Percentiles rank a stretch among this genome's conserved stretches.
phyloP scores from a whole-genome alignment of 805 yeast species.

The Scheffersomyces ergatensis region DNA sequence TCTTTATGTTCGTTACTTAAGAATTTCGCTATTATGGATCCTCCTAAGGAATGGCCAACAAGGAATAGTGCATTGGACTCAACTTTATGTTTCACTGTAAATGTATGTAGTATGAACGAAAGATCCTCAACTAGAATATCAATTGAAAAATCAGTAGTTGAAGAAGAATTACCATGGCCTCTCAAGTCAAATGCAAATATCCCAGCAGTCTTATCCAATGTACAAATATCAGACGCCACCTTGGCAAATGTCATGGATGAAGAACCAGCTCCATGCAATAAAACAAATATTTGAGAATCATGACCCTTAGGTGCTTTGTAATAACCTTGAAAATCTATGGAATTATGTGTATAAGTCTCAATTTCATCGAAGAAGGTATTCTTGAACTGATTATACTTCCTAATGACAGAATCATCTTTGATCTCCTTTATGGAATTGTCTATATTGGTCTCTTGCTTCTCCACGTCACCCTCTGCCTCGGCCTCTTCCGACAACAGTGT shows the following conservation, averaged over 20 bases:
- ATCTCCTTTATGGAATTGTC: not conserved
- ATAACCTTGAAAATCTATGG: conserved; percentile 42
- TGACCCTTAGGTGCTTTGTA: conserved; percentile 48
- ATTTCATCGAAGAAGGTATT: conserved; percentile 12
- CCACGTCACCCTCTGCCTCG: not conserved
- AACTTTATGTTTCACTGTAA: conserved; percentile 18
- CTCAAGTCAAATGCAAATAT: conserved; percentile 74
- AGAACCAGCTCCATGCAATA: conserved; percentile 97
- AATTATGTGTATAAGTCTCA: conserved; percentile 13
- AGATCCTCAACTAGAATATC: conserved; percentile 60
- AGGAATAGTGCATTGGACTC: conserved; percentile 44
- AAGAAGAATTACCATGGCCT: conserved; percentile 66
- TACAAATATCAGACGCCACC: conserved; percentile 29
- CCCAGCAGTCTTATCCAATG: conserved; percentile 42
- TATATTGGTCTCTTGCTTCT: not conserved
- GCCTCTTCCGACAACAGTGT: conserved; percentile 15
- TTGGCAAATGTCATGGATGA: conserved; percentile 73
- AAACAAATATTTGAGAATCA: conserved; percentile 58
- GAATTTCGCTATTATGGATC: conserved; percentile 55
- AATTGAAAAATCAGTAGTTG: conserved; percentile 36
- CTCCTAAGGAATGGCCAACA: conserved; percentile 93
- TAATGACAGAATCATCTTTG: conserved; percentile 3
- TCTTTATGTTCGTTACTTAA: conserved; percentile 45
- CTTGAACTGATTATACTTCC: conserved; percentile 8
- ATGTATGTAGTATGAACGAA: conserved; percentile 39